These are phyloP conservation scores for Microthlaspi erraticum DNA, from an alignment of 345 rosid species.

Conservation along the genomic window DNA sequence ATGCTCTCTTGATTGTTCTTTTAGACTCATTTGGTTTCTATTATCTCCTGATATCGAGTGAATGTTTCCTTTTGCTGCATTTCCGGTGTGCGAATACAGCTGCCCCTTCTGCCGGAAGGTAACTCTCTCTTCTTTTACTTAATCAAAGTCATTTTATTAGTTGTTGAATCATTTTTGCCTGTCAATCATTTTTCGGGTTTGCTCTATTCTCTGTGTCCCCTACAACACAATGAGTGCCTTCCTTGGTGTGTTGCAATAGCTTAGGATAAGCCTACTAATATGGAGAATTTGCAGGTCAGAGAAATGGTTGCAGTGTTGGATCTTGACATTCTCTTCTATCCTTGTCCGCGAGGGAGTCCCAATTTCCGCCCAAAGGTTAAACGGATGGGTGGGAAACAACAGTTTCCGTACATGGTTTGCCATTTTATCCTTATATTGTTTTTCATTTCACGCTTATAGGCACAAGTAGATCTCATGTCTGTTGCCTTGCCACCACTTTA, in stretches of 20 bases:
- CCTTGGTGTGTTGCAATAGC: constrained; percentile 8
- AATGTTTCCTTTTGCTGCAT: constrained; percentile 31
- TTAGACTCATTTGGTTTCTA: constrained; percentile 19
- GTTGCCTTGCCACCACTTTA: background rate
- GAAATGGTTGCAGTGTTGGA: constrained; percentile 91
- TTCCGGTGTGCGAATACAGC: constrained; percentile 54
- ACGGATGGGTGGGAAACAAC: constrained; percentile 90
- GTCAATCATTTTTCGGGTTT: constrained; percentile 17
- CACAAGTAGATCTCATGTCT: background rate
- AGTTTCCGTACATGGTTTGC: constrained; percentile 93
- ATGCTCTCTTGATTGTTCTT: background rate
- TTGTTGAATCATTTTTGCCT: background rate
- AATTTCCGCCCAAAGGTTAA: constrained; percentile 80
- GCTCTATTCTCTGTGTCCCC: background rate
- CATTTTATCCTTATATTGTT: constrained; percentile 36
- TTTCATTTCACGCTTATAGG: background rate
- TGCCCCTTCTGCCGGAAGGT: constrained; percentile 99
- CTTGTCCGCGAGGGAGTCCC: constrained; percentile 90
- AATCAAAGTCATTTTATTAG: background rate
- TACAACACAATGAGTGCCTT: background rate
- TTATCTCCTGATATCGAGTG: constrained; percentile 30
- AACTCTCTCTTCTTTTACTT: constrained; percentile 35
- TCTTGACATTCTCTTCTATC: constrained; percentile 90
- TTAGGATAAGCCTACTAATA: constrained; percentile 5
- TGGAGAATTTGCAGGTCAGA: constrained; percentile 65